These are phyloP conservation scores for Thelonectria olida DNA, from an alignment of 2,329 filamentous ascomycete genomes.

Conservation along the genomic window DNA sequence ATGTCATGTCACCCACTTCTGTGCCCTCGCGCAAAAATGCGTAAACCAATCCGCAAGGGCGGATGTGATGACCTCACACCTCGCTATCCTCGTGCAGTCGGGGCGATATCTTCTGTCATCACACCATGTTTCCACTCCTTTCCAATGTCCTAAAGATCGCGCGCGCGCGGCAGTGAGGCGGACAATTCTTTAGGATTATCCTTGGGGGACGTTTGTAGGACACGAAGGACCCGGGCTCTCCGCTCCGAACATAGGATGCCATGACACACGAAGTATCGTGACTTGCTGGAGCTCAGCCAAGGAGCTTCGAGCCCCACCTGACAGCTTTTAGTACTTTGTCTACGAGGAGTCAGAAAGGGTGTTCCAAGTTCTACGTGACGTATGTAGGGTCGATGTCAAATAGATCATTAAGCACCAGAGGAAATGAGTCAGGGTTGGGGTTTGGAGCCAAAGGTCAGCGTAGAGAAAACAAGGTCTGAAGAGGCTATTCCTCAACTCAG, in stretches of 20 bases:
- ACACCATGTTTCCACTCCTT: too few species aligned
- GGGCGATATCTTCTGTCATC: too few species aligned
- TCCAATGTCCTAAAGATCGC: too few species aligned
- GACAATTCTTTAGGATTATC: not conserved
- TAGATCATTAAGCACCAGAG: not conserved
- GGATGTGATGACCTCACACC: too few species aligned
- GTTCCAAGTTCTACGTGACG: too few species aligned
- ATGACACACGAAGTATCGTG: not conserved
- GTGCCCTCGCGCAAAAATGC: too few species aligned
- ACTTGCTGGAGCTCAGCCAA: not conserved
- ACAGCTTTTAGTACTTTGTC: too few species aligned
- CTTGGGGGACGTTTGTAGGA: not conserved
- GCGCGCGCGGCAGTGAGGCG: not conserved
- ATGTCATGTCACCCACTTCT: too few species aligned
- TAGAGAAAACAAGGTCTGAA: conserved; percentile 6
- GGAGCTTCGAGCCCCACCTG: not conserved
- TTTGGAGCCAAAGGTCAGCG: not conserved
- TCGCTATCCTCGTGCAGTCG: too few species aligned
- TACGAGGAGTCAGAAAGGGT: too few species aligned
- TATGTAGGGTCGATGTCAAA: not conserved
- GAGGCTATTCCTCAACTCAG: conserved; percentile 22
- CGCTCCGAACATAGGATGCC: not conserved
- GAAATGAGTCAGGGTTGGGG: not conserved
- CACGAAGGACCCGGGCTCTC: too few species aligned
- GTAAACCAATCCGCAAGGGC: too few species aligned